phyloP scores from a whole-genome alignment of 345 rosid genomes.

The Eucalyptus curtisii region DNA sequence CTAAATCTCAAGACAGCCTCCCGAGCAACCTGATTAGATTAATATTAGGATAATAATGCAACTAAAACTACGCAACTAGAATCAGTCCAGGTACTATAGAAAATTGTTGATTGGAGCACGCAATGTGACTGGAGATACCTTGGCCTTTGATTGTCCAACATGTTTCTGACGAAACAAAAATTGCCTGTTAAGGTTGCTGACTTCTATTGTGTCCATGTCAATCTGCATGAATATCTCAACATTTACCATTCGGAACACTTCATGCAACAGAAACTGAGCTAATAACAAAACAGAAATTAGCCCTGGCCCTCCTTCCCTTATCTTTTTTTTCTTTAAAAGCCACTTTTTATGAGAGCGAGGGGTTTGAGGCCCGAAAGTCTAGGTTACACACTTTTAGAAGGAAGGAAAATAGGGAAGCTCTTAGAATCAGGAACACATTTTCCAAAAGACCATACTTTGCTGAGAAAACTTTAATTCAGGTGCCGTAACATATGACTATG shows the following conservation, averaged over 20 bases:
- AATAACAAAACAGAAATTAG: not conserved
- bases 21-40: conserved; percentile 71
- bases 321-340: not conserved
- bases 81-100: not conserved
- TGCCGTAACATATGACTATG: not conserved
- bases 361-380: not conserved
- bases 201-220: conserved; percentile 99
- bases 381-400: not conserved
- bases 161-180: conserved; percentile 86
- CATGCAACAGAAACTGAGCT: not conserved
- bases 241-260: not conserved
- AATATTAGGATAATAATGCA: not conserved
- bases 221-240: conserved; percentile 38
- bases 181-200: conserved; percentile 95
- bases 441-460: not conserved
- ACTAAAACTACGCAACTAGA: not conserved
- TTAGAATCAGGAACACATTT: not conserved
- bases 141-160: conserved; percentile 98
- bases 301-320: not conserved
- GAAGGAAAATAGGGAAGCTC: not conserved
- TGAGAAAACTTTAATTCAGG: not conserved
- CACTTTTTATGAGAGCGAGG: not conserved
- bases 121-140: conserved; percentile 22
- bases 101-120: not conserved
- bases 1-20: conserved; percentile 91